phyloP scores from a whole-genome alignment of 768 basidiomycete species.

The Lentinula aciculospora region DNA sequence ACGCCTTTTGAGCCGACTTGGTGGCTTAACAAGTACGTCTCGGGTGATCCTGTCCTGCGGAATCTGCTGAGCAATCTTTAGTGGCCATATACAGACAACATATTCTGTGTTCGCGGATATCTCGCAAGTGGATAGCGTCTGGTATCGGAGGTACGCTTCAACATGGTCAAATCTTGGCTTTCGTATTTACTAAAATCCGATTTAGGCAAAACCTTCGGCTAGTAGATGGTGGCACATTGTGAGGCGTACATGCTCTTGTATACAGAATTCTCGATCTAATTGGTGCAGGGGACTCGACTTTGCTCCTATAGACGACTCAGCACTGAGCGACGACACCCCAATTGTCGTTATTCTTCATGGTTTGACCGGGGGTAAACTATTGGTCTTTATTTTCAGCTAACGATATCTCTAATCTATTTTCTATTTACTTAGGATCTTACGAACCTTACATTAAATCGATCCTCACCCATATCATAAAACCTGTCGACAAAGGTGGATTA shows the following conservation, averaged over 20 bases:
- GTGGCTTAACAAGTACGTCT: conserved; percentile 6
- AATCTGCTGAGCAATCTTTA: conserved; percentile 14
- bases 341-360: conserved; percentile 57
- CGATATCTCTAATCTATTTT: not conserved
- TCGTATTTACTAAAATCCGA: not conserved
- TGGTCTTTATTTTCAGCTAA: not conserved
- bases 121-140: conserved; percentile 46
- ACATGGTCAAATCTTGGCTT: not conserved
- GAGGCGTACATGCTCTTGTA: conserved; percentile 14
- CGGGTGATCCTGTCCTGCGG: not conserved
- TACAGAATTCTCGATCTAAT: not conserved
- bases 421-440: conserved; percentile 39
- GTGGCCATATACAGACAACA: conserved; percentile 61
- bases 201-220: conserved; percentile 42
- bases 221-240: conserved; percentile 65
- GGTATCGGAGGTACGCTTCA: conserved; percentile 44
- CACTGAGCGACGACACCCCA: conserved; percentile 34
- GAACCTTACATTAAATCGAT: conserved; percentile 66
- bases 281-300: conserved; percentile 59
- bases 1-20: conserved; percentile 7
- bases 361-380: conserved; percentile 41
- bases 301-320: conserved; percentile 38
- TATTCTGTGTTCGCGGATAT: conserved; percentile 60
- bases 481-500: conserved; percentile 52
- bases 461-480: conserved; percentile 44